Evolutionary conservation across 2,329 filamentous ascomycete genomes (phyloP).

Genomic region (Fusarium piperis): DNA sequence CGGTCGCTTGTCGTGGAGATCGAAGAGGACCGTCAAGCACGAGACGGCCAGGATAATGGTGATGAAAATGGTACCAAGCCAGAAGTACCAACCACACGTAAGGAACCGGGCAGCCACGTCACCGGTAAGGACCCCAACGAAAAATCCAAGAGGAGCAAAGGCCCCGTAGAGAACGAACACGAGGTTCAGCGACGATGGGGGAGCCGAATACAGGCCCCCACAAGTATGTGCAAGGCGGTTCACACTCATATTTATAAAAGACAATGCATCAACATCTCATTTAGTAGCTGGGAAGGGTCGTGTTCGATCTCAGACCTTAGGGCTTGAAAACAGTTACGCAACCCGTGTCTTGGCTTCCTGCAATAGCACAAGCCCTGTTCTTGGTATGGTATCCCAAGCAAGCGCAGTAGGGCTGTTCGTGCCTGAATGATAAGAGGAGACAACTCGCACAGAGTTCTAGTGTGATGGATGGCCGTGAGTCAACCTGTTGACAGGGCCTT

Average conservation of each 20-base stretch:
- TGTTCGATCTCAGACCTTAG: not conserved
- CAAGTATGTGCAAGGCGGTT: not conserved
- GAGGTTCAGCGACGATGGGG: too few relatives aligned
- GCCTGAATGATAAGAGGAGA: not conserved
- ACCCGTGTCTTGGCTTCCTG: not conserved
- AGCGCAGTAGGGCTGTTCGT: not conserved
- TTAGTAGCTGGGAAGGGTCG: too few relatives aligned
- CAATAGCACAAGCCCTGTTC: not conserved
- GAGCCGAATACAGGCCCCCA: too few relatives aligned
- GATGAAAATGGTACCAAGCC: constrained; percentile 4
- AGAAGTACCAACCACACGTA: constrained; percentile 9
- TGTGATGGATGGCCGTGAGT: not conserved
- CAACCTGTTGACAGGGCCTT: not conserved
- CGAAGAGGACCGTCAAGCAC: not conserved
- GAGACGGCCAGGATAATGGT: not conserved
- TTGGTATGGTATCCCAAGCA: not conserved
- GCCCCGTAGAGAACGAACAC: constrained; percentile 68
- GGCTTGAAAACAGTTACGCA: not conserved
- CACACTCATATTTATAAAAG: not conserved
- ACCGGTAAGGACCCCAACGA: constrained; percentile 56
- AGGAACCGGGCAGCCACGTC: not conserved
- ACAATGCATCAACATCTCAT: not conserved
- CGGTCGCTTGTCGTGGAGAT: not conserved
- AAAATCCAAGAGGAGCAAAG: constrained; percentile 65
- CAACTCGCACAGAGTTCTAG: not conserved